Base-by-base conservation (phyloP, 805 yeast species). In the Saccharomyces mikatae region DNA sequence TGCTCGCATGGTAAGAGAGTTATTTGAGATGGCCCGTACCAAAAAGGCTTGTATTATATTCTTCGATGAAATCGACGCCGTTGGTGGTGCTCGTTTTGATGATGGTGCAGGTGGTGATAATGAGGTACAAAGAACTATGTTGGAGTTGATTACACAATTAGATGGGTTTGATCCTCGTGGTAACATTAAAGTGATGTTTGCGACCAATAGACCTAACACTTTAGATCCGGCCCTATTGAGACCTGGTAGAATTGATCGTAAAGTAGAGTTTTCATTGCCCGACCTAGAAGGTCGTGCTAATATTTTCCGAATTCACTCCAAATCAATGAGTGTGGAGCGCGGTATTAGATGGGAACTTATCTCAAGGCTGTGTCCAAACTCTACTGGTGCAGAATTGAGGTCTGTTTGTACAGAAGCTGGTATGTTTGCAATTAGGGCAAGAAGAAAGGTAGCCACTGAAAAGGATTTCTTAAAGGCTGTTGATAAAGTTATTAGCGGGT, bases 71-170 rank as follows among this genome's bases (percentile, higher is more conserved):
- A 86, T 94, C 62, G 99, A 94, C 76, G 99, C 99, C 41, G 89
- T 94, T 71, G 99, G 99, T 62, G 99, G 99, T 46, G 98, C 98
- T n/a, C 85, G 99, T 72, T 94, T 94, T 70, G 99, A 94, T 72
- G 99, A 94, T 71, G 98, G 98, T 66, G 98, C 98, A 10, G 98
- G 97, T 63, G 98, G 98, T 68, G 99, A 94, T 73, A 94, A 92
- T 70, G 99, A 94, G 75, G 99, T 94, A 53, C 99, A 94, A 75
- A 83, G 99, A 77, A 94, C 99, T 48, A 94, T 94, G 99, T 80
- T 94, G 81, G 99, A 94, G 73, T 82, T 94, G 65, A 94, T 94
- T 68, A 90, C 98, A 47, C 99, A 94, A 72, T 79, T 94, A 68
- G 99, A 94, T 72, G 99, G 99, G 53, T 94, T 94, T 71, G 99